A percentile compares a stretch with the other conserved stretches of the same genome.
Evolutionary conservation across 2,329 filamentous ascomycete genomes (phyloP).

Genomic region (Cladophialophora yegresii): DNA sequence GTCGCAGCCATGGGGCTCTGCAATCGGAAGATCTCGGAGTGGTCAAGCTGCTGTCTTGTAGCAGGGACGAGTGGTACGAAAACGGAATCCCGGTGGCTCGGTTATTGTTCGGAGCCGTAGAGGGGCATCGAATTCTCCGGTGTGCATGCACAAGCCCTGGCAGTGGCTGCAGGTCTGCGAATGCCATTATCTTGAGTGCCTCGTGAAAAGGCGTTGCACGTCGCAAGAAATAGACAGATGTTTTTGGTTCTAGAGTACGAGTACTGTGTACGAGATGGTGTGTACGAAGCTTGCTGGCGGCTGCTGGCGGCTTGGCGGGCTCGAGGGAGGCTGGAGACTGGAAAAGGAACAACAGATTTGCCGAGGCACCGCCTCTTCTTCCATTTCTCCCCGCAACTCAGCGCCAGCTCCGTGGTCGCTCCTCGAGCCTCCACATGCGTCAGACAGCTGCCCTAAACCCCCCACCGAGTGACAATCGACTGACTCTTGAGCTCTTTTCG

Average conservation of each 20-base stretch:
- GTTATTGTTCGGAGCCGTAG: slow-evolving; percentile 14
- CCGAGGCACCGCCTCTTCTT: slow-evolving; percentile 5
- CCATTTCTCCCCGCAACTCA: slow-evolving; percentile 3
- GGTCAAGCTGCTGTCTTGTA: no score
- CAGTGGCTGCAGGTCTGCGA: neutral
- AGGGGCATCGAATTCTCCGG: neutral
- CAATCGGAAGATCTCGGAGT: slow-evolving; percentile 13
- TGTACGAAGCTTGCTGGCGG: neutral
- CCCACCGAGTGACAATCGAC: slow-evolving; percentile 8
- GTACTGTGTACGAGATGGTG: neutral
- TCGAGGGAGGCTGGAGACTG: neutral
- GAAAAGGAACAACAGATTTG: slow-evolving; percentile 14
- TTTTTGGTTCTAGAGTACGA: neutral
- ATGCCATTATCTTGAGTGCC: neutral
- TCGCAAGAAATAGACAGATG: neutral
- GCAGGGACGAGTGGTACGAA: neutral
- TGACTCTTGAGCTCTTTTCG: slow-evolving; percentile 11
- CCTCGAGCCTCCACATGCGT: neutral
- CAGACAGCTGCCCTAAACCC: neutral
- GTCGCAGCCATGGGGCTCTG: neutral
- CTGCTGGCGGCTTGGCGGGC: neutral
- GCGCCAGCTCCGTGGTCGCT: neutral
- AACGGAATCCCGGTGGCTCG: slow-evolving; percentile 6
- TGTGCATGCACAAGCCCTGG: neutral
- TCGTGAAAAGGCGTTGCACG: neutral